Conservation (phyloP, 108 stramenopile genomes). For the Cylindrotheca fusiformis region DNA sequence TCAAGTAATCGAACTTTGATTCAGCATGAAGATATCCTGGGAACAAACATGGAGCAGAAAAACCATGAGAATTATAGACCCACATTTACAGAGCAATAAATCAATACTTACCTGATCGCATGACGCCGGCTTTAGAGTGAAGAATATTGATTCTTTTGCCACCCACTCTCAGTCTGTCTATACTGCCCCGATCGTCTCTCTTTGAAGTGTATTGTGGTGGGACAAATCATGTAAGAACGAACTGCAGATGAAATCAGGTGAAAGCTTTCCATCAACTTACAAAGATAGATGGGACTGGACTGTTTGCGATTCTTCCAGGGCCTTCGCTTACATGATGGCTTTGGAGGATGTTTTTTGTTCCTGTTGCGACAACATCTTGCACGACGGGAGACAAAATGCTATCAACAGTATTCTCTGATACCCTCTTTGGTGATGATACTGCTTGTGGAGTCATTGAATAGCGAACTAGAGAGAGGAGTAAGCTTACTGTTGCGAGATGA, state of each 20-base stretch:
- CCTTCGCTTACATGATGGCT: slow-evolving; percentile 45
- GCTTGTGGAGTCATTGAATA: no score
- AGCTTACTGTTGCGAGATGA: no score
- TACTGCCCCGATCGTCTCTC: slow-evolving; percentile 53
- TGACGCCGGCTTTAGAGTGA: slow-evolving; percentile 34
- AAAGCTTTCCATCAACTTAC: slow-evolving; percentile 7
- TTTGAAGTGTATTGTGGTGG: slow-evolving; percentile 4
- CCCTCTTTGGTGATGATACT: no score
- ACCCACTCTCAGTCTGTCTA: slow-evolving; percentile 44
- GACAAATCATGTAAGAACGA: neutral
- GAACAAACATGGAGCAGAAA: no score
- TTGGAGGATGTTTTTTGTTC: slow-evolving; percentile 31
- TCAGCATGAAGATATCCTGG: slow-evolving; percentile 47
- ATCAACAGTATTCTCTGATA: no score
- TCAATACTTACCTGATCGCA: slow-evolving; percentile 59
- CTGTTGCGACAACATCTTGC: slow-evolving; percentile 30
- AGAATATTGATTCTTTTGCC: slow-evolving; percentile 50
- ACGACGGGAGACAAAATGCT: slow-evolving; percentile 4
- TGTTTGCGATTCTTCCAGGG: slow-evolving; percentile 37
- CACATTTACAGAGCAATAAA: no score
- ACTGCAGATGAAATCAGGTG: neutral
- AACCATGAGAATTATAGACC: no score
- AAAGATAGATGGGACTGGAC: slow-evolving; percentile 39
- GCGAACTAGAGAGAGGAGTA: no score
- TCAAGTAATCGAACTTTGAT: slow-evolving; percentile 39